Evolutionary conservation across 257 asterid genomes (phyloP).

Genomic region (Cordia subcordata): DNA sequence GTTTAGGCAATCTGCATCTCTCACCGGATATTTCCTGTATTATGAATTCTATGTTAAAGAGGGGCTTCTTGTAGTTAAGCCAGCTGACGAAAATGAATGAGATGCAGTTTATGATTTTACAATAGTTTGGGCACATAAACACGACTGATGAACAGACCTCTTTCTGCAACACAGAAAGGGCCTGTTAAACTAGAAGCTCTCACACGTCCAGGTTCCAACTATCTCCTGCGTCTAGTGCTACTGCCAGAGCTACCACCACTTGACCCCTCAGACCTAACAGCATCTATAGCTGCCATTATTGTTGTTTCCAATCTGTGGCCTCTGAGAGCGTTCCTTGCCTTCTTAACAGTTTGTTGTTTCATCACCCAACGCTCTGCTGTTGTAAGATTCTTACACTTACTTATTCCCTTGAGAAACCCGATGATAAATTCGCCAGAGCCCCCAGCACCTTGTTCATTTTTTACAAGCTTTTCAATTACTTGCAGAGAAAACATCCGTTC

Average conservation of each 20-base stretch:
- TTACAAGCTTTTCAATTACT: conserved; percentile 24
- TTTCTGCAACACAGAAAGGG: too few relatives aligned
- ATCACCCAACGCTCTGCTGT: conserved; percentile 28
- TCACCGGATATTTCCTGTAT: too few relatives aligned
- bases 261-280: conserved; percentile 24
- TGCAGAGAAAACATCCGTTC: conserved; percentile 20
- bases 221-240: conserved; percentile 18
- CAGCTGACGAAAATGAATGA: too few relatives aligned
- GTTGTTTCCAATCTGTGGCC: conserved; percentile 20
- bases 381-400: conserved; percentile 29
- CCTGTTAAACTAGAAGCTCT: background rate
- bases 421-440: conserved; percentile 26
- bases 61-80: too few relatives aligned
- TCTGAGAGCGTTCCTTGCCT: conserved; percentile 21
- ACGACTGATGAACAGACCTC: background rate
- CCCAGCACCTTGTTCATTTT: conserved; percentile 15
- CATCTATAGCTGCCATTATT: conserved; percentile 23
- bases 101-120: too few relatives aligned
- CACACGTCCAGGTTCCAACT: background rate
- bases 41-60: too few relatives aligned
- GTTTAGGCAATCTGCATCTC: too few relatives aligned
- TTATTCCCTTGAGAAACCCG: conserved; percentile 27
- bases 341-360: conserved; percentile 29
- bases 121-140: too few relatives aligned
- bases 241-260: conserved; percentile 4